These are phyloP conservation scores for Litsea cubeba DNA, from an alignment of 164 flowering plant species.

Conservation along the genomic window DNA sequence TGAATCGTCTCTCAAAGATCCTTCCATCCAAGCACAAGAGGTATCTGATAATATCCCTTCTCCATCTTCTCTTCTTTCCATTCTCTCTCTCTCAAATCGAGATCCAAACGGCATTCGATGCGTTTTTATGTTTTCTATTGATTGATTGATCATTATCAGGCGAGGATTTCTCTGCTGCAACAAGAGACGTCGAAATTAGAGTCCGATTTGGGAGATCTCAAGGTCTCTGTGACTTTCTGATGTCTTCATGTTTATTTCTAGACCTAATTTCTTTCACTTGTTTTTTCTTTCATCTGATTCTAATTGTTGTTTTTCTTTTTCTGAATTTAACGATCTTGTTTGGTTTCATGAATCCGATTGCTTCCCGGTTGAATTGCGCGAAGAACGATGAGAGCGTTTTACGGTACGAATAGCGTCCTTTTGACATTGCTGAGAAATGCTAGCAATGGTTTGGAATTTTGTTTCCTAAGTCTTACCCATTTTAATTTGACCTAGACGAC, in stretches of 20 bases:
- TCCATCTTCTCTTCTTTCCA: background rate
- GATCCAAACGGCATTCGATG: no score
- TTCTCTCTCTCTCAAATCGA: background rate
- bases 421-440: background rate
- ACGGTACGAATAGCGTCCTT: constrained; percentile 32
- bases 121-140: background rate
- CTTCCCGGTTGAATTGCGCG: constrained; percentile 4
- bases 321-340: background rate
- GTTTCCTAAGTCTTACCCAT: no score
- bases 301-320: background rate
- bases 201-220: constrained; percentile 46
- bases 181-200: constrained; percentile 44
- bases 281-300: background rate
- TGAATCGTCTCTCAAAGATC: constrained; percentile 43
- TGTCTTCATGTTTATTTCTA: background rate
- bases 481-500: no score
- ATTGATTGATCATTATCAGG: constrained; percentile 26
- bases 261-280: background rate
- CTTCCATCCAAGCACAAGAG: constrained; percentile 59
- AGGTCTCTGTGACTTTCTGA: constrained; percentile 28
- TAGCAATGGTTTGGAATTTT: background rate
- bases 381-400: constrained; percentile 41
- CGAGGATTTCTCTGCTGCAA: constrained; percentile 51
- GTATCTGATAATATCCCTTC: constrained; percentile 29
- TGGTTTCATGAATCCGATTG: no score